These are phyloP conservation scores for Colletotrichum paranaense DNA, from an alignment of 2,329 filamentous ascomycete genomes.

Conservation along the genomic window DNA sequence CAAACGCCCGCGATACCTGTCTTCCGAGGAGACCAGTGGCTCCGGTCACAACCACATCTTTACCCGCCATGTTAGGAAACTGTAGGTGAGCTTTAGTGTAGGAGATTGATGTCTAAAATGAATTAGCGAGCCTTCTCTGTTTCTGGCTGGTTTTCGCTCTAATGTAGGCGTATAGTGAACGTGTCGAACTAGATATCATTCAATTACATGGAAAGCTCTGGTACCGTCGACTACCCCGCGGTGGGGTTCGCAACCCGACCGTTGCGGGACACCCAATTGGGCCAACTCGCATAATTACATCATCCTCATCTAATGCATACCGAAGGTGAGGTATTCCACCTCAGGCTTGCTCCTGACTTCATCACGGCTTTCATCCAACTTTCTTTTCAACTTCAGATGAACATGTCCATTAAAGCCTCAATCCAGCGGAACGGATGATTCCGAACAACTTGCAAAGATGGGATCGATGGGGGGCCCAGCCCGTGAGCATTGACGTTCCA, in stretches of 20 bases:
- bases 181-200: not conserved
- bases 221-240: conserved; percentile 29
- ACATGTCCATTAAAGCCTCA: not conserved
- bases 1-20: conserved; percentile 79
- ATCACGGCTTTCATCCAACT: not conserved
- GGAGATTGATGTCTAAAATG: not conserved
- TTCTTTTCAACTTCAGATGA: not conserved
- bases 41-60: conserved; percentile 81
- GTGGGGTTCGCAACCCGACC: conserved; percentile 12
- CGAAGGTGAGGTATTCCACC: not conserved
- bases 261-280: conserved; percentile 26
- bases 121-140: too few relatives aligned
- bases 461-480: not conserved
- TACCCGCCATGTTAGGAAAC: conserved; percentile 43
- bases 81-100: not conserved
- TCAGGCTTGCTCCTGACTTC: not conserved
- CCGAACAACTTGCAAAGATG: not conserved
- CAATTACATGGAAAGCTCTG: conserved; percentile 21
- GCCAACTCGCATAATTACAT: conserved; percentile 28
- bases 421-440: not conserved
- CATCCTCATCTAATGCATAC: conserved; percentile 24
- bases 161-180: not conserved
- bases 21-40: conserved; percentile 87
- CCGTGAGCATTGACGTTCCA: not conserved
- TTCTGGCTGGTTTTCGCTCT: not conserved